Evolutionary conservation across 148 eudicot genomes (phyloP).

Genomic region (Chenopodium album): DNA sequence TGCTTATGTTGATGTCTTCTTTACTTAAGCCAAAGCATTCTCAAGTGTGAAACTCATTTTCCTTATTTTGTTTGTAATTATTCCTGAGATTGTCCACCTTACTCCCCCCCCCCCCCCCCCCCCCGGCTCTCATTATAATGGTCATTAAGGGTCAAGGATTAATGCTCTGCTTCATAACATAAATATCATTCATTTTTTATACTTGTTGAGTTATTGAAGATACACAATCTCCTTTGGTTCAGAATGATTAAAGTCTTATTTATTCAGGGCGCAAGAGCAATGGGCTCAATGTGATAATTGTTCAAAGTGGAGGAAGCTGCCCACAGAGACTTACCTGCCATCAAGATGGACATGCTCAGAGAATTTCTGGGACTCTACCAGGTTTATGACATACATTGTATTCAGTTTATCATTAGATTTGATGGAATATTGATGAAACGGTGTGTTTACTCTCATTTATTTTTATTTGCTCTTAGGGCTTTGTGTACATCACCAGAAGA

Average conservation of each 20-base stretch:
- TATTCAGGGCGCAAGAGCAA: slow-evolving; percentile 73
- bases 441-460: not conserved
- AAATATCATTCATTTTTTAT: not conserved
- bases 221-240: not conserved
- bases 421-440: slow-evolving; percentile 7
- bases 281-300: slow-evolving; percentile 94
- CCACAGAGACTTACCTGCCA: slow-evolving; percentile 65
- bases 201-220: not conserved
- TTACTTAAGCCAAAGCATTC: not conserved
- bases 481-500: slow-evolving; percentile 74
- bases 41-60: not conserved
- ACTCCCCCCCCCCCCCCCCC: no score
- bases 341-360: slow-evolving; percentile 83
- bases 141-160: not conserved
- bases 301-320: slow-evolving; percentile 83
- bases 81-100: not conserved
- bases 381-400: slow-evolving; percentile 34
- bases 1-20: not conserved
- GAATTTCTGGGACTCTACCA: slow-evolving; percentile 75
- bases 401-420: not conserved
- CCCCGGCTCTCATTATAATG: not conserved
- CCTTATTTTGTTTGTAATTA: not conserved
- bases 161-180: not conserved
- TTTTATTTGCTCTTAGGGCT: slow-evolving; percentile 47
- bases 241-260: slow-evolving; percentile 2